A percentile compares a stretch with the other conserved stretches of the same genome.
phyloP scores from a whole-genome alignment of 257 asterid species.

The Oldenlandia corymbosa region DNA sequence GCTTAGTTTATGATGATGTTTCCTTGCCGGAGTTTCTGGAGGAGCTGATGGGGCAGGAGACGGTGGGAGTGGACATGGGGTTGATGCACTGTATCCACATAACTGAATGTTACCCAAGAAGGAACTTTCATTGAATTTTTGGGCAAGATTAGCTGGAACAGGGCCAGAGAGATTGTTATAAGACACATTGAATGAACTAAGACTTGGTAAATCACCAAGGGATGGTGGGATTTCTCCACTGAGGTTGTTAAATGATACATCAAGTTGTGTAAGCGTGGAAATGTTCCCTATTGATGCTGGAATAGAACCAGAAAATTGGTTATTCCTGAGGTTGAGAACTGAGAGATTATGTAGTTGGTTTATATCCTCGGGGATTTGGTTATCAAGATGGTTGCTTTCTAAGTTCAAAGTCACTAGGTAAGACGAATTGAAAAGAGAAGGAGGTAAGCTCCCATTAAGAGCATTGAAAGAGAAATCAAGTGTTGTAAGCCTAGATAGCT shows the following conservation, averaged over 20 bases:
- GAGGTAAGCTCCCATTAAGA: constrained; percentile 55
- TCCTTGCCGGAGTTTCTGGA: constrained; percentile 19
- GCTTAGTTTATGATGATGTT: constrained; percentile 40
- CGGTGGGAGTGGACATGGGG: constrained; percentile 46
- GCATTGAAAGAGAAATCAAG: constrained; percentile 53
- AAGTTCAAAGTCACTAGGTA: constrained; percentile 28
- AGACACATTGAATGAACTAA: constrained; percentile 63
- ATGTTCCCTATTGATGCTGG: constrained; percentile 46
- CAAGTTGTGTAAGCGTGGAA: constrained; percentile 54
- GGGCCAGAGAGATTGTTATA: constrained; percentile 76
- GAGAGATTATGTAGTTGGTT: constrained; percentile 36
- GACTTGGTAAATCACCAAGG: constrained; percentile 50
- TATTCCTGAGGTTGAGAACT: constrained; percentile 48
- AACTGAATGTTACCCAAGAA: constrained; percentile 67
- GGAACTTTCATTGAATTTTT: constrained; percentile 57
- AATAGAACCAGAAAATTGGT: constrained; percentile 44
- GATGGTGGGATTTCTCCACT: constrained; percentile 67
- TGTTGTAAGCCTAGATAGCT: constrained; percentile 36
- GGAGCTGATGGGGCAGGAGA: constrained; percentile 32
- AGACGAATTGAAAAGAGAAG: constrained; percentile 39
- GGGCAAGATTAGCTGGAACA: constrained; percentile 54
- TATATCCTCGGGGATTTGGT: constrained; percentile 21
- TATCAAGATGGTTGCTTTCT: constrained; percentile 27
- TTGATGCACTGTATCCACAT: constrained; percentile 65
- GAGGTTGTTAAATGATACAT: constrained; percentile 52